Conservation (phyloP, 1,139 yeast species). For the Lodderomyces orthopsilosis region DNA sequence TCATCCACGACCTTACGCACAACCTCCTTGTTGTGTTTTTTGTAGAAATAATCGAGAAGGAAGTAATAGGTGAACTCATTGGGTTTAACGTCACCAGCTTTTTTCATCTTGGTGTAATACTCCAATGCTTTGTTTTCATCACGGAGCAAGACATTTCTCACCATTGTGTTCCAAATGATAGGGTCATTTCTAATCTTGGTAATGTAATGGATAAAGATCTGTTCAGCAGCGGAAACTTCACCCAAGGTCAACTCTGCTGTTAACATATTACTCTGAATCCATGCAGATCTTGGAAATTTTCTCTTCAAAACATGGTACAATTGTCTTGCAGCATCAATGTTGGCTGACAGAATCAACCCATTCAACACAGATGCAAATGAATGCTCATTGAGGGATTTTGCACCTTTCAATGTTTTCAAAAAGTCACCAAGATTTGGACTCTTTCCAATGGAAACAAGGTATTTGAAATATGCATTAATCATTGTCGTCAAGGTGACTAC, state of each 20-base stretch:
- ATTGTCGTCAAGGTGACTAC: slow-evolving; percentile 65
- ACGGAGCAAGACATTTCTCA: slow-evolving; percentile 44
- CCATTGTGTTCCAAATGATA: slow-evolving; percentile 60
- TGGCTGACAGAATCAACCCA: slow-evolving; percentile 50
- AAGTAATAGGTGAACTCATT: slow-evolving; percentile 59
- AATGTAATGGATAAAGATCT: slow-evolving; percentile 45
- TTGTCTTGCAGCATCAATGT: slow-evolving; percentile 51
- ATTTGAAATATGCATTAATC: slow-evolving; percentile 54
- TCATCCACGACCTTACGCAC: slow-evolving; percentile 40
- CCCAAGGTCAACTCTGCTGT: slow-evolving; percentile 57
- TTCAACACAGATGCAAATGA: slow-evolving; percentile 56
- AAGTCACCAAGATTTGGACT: slow-evolving; percentile 42
- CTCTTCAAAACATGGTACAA: slow-evolving; percentile 43
- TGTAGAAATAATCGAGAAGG: slow-evolving; percentile 45
- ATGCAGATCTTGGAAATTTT: slow-evolving; percentile 29
- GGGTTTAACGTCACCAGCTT: slow-evolving; percentile 24
- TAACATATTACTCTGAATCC: slow-evolving; percentile 56
- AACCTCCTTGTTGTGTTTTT: slow-evolving; percentile 27
- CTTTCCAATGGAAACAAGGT: slow-evolving; percentile 42
- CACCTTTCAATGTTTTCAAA: slow-evolving; percentile 35
- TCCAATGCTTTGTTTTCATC: slow-evolving; percentile 38
- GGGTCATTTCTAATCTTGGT: slow-evolving; percentile 29
- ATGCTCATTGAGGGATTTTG: slow-evolving; percentile 45
- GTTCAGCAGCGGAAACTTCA: slow-evolving; percentile 44
- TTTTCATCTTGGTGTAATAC: slow-evolving; percentile 33